A percentile compares a stretch with the other conserved stretches of the same genome.
Evolutionary conservation across 2,329 filamentous ascomycete genomes (phyloP).

Genomic region (Cladosporium sphaerospermum): DNA sequence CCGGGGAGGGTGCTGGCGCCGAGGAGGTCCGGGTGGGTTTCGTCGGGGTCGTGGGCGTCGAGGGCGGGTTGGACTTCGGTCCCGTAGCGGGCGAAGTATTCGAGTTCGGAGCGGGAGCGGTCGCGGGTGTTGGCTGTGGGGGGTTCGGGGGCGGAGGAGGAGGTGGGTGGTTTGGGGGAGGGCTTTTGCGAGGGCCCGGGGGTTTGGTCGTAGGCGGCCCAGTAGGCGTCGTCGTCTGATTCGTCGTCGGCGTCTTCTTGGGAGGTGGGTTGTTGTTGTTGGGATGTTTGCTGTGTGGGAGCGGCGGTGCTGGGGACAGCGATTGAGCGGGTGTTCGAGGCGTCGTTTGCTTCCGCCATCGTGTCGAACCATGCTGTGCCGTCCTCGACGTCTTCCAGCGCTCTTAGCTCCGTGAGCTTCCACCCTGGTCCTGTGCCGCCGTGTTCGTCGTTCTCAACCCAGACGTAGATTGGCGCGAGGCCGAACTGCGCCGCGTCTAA

Average conservation of each 20-base stretch:
- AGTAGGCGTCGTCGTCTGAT: constrained; percentile 72
- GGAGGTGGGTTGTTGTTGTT: constrained; percentile 9
- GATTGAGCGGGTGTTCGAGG: constrained; percentile 11
- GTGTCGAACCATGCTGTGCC: constrained; percentile 51
- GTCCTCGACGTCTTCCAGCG: constrained; percentile 52
- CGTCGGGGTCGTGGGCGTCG: constrained; percentile 75
- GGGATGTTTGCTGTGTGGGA: constrained; percentile 14
- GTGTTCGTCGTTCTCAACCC: constrained; percentile 60
- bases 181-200: constrained; percentile 57
- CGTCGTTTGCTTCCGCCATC: constrained; percentile 56
- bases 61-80: constrained; percentile 69
- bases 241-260: constrained; percentile 42
- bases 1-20: constrained; percentile 50
- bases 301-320: constrained; percentile 13
- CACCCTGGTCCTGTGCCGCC: constrained; percentile 55
- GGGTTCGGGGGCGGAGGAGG: constrained; percentile 5
- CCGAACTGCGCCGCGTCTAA: constrained; percentile 56
- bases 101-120: constrained; percentile 49
- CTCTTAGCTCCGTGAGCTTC: constrained; percentile 64
- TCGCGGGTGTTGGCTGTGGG: constrained; percentile 12
- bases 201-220: constrained; percentile 70
- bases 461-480: constrained; percentile 61
- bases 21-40: constrained; percentile 45
- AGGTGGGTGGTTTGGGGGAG: constrained; percentile 53
- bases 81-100: constrained; percentile 72